Base-by-base conservation (phyloP, 768 basidiomycete species). In the Xerocomus brunneocitrinus region DNA sequence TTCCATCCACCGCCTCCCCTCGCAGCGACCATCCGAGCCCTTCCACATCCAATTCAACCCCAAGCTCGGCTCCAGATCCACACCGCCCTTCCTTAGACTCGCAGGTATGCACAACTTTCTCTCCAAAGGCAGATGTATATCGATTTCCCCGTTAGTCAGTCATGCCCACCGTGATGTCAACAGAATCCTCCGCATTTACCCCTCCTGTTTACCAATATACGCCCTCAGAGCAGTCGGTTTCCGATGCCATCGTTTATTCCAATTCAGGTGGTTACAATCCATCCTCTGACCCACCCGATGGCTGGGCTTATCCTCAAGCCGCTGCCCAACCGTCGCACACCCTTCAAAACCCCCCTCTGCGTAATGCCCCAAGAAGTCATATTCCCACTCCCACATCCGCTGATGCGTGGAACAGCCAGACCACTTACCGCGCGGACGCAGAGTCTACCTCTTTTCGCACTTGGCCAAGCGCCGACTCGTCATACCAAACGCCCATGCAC, bases 231-330 rank as follows among this genome's bases (percentile, higher is more conserved):
- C 58, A 75, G 30, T 69, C 77, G 6, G 64, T 71, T 48, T 50
- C 75, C 43, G 79, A 79, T 44, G 60, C 71, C 50, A 67, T 73
- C 56, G 57, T 61, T 38, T 83, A 76, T 61, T 60, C 78, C 54
- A 69, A 71, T 40, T 58, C 76, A 19, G 62, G 73, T 46, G 75
- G 78, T 59, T 76, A 75, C 47, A 62, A 71, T 44, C 53, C 76
- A 14, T 60, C 79, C 31, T 32, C 31, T 28, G 75, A 78, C 51
- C 69, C 76, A 32, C 58, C 77, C 10, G 71, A 81, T 28, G 65
- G 76, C 35, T 88, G 86, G 85, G 78, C 73, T 8, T 87, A 87
- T 62, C 57, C 71, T 14, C 58, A 24, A 55, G 22, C 66, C 12
- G 36, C 53, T 34, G 64, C 36, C 49, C 76, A 53, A 61, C 71